phyloP scores from a whole-genome alignment of 202 grass and related monocot genomes.

The Dendrocalamus latiflorus region DNA sequence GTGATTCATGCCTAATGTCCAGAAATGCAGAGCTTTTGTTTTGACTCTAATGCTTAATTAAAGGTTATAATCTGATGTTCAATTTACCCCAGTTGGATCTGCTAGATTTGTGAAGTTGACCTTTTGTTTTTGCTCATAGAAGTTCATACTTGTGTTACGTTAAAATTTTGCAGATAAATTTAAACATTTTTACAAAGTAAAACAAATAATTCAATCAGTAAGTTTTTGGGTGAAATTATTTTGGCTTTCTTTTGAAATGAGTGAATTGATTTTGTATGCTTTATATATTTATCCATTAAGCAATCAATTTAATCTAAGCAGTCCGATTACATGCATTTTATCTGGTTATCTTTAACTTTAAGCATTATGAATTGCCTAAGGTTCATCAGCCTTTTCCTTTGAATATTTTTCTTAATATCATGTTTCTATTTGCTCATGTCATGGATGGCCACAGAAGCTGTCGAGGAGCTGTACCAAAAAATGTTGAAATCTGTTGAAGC shows the following conservation, averaged over 20 bases:
- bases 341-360: neutral
- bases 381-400: neutral
- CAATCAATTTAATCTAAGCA: neutral
- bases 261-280: neutral
- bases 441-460: slow-evolving; percentile 44
- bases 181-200: neutral
- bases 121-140: neutral
- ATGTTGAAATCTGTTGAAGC: slow-evolving; percentile 85
- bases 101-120: neutral
- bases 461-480: slow-evolving; percentile 77
- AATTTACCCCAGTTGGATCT: neutral
- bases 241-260: neutral
- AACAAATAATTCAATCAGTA: neutral
- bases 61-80: neutral
- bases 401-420: neutral
- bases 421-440: slow-evolving; percentile 19
- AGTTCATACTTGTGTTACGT: neutral
- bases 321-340: neutral
- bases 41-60: neutral
- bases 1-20: neutral
- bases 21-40: neutral
- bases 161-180: neutral
- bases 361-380: neutral
- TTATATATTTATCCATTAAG: neutral
- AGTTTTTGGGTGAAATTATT: neutral